Conservation (phyloP, 1,284 basidiomycete genomes). For the Ceraceosorus guamensis region DNA sequence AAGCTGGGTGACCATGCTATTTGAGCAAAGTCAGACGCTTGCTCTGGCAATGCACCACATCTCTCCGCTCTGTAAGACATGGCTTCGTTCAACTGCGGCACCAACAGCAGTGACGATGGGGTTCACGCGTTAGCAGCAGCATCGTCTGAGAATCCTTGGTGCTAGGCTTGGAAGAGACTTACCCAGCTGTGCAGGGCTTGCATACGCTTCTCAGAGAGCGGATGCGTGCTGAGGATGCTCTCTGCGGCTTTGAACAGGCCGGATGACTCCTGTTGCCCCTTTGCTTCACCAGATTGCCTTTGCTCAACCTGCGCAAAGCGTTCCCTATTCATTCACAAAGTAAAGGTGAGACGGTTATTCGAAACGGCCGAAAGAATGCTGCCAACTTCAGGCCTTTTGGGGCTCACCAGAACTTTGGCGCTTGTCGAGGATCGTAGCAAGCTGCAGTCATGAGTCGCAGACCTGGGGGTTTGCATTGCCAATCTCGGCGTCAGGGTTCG, state of each 20-base stretch:
- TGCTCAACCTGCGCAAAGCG: neutral
- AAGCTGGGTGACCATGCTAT: no score
- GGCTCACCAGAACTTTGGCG: slow-evolving; percentile 44
- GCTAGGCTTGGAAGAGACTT: no score
- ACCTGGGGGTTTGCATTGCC: slow-evolving; percentile 7
- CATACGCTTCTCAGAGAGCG: neutral
- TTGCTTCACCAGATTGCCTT: neutral
- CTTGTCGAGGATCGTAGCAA: slow-evolving; percentile 70
- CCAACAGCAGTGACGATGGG: no score
- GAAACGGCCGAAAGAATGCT: neutral
- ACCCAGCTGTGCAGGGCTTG: neutral
- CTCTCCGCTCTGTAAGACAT: no score
- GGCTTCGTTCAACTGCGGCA: no score
- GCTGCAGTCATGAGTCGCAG: slow-evolving; percentile 53
- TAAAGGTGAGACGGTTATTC: neutral
- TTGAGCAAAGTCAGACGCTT: no score
- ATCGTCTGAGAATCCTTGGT: no score
- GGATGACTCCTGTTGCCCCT: neutral
- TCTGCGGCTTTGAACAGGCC: neutral
- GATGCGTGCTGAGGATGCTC: neutral
- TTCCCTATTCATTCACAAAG: neutral
- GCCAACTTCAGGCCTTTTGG: neutral
- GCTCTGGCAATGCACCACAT: no score
- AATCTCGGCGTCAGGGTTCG: no score
- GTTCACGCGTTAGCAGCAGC: no score